Evolutionary conservation across 2,329 filamentous ascomycete species (phyloP).

Genomic region (Fusarium zealandicum): DNA sequence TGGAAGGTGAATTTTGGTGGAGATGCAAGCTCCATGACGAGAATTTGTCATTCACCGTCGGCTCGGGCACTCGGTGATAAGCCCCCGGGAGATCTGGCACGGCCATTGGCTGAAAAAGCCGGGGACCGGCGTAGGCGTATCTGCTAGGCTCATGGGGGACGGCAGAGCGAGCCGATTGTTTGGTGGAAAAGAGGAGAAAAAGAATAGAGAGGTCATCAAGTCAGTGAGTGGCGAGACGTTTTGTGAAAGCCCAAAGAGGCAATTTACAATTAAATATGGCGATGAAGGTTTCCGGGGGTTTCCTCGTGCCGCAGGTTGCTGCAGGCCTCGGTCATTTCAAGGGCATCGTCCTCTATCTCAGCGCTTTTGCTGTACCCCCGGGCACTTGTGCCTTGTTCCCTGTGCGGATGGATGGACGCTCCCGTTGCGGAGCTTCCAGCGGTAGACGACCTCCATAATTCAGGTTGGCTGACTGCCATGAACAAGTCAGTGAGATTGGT

Average conservation of each 20-base stretch:
- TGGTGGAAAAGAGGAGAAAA: conserved; percentile 6
- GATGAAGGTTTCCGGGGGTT: neutral
- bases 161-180: conserved; percentile 14
- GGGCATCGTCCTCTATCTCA: neutral
- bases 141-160: conserved; percentile 21
- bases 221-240: conserved; percentile 18
- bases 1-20: conserved; percentile 35
- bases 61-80: conserved; percentile 50
- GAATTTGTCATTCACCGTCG: conserved; percentile 49
- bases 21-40: conserved; percentile 35
- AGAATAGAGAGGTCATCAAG: conserved; percentile 16
- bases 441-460: neutral
- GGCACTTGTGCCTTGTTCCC: conserved; percentile 8
- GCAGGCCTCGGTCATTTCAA: neutral
- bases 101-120: conserved; percentile 44
- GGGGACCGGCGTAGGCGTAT: conserved; percentile 21
- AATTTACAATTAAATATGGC: neutral
- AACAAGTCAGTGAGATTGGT: conserved; percentile 18
- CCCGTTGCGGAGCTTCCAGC: conserved; percentile 4
- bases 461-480: neutral
- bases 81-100: conserved; percentile 27
- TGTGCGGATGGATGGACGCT: conserved; percentile 4
- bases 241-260: neutral
- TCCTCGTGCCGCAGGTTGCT: neutral
- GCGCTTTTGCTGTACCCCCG: conserved; percentile 1